Evolutionary conservation across 352 stramenopile genomes (phyloP).

Genomic region (Phytopythium aichiense): DNA sequence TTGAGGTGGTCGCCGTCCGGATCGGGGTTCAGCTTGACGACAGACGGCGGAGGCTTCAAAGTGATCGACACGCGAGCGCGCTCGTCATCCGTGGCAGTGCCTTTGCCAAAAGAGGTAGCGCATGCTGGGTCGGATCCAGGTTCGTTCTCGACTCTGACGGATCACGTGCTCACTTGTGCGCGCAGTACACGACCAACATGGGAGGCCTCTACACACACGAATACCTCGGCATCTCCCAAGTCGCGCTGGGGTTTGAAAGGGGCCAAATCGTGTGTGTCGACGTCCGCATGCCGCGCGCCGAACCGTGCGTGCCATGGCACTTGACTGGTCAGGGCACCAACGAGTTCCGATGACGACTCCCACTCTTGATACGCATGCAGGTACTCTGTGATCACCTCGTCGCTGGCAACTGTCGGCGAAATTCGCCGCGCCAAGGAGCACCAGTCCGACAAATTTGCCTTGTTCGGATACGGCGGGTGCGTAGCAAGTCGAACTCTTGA

Average conservation of each 20-base stretch:
- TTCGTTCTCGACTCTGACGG: neutral
- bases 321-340: neutral
- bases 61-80: constrained; percentile 43
- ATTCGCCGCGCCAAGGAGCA: constrained; percentile 44
- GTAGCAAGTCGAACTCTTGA: constrained; percentile 4
- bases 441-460: constrained; percentile 41
- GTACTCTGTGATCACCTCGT: constrained; percentile 45
- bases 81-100: constrained; percentile 4
- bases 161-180: neutral
- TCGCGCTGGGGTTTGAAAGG: constrained; percentile 66
- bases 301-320: constrained; percentile 25
- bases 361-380: constrained; percentile 14
- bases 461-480: constrained; percentile 70
- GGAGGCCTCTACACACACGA: constrained; percentile 74
- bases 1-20: constrained; percentile 54
- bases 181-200: constrained; percentile 31
- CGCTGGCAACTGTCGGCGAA: constrained; percentile 42
- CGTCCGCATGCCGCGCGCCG: constrained; percentile 44
- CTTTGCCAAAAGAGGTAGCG: constrained; percentile 11
- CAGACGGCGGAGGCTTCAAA: constrained; percentile 74
- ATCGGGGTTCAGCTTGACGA: constrained; percentile 73
- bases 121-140: neutral
- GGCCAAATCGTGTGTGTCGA: constrained; percentile 65
- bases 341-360: neutral
- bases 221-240: constrained; percentile 43